phyloP scores from a whole-genome alignment of 2,329 filamentous ascomycete genomes.

The Penicillium sp. region DNA sequence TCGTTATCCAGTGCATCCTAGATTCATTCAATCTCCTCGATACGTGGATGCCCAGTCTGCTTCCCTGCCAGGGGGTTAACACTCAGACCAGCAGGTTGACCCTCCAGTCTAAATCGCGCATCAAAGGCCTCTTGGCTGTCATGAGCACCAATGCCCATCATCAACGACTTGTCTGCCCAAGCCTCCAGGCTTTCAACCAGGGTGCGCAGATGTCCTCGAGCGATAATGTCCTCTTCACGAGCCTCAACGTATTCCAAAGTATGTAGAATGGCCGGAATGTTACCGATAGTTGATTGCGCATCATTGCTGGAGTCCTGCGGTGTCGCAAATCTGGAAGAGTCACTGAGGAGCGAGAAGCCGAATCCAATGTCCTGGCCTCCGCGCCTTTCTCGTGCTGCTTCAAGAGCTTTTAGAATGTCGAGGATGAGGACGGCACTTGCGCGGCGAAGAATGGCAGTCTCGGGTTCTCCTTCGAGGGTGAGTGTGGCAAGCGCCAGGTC shows the following conservation, averaged over 20 bases:
- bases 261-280: conserved; percentile 39
- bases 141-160: conserved; percentile 37
- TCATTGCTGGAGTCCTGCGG: not conserved
- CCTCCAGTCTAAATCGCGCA: conserved; percentile 34
- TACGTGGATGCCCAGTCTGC: conserved; percentile 29
- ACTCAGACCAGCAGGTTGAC: conserved; percentile 38
- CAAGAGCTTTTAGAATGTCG: conserved; percentile 41
- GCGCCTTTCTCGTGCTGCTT: conserved; percentile 32
- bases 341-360: conserved; percentile 37
- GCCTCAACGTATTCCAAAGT: conserved; percentile 38
- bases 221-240: conserved; percentile 38
- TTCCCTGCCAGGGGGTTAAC: conserved; percentile 34
- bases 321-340: conserved; percentile 2
- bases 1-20: not conserved
- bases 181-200: conserved; percentile 43
- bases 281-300: conserved; percentile 33
- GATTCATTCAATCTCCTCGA: conserved; percentile 43
- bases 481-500: conserved; percentile 42
- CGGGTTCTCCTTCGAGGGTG: conserved; percentile 34
- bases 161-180: conserved; percentile 43
- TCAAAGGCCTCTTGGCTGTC: conserved; percentile 13
- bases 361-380: conserved; percentile 35
- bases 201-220: conserved; percentile 40
- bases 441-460: conserved; percentile 42
- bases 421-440: conserved; percentile 41